Percentiles rank a stretch among this genome's conserved stretches.
phyloP scores from a whole-genome alignment of 352 stramenopile species.

The Pythium aquatile region DNA sequence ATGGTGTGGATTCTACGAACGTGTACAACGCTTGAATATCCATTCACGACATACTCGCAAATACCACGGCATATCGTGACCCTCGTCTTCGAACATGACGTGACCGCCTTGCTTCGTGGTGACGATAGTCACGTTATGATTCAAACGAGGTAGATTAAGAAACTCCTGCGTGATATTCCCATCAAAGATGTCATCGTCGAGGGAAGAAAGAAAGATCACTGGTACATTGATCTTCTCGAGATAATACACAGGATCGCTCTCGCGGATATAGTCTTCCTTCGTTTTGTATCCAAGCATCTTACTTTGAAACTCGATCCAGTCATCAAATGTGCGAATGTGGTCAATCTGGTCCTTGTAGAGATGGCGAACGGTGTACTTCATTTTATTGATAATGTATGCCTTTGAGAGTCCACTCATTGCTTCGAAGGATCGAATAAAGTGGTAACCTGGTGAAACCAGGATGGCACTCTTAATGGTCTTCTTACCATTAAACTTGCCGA shows the following conservation, averaged over 20 bases:
- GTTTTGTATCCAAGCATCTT: neutral
- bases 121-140: conserved; percentile 1
- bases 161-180: neutral
- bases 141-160: neutral
- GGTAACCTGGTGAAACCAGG: conserved; percentile 2
- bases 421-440: neutral
- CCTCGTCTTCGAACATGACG: conserved; percentile 5
- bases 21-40: too few relatives aligned
- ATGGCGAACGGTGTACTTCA: conserved; percentile 3
- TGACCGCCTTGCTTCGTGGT: conserved; percentile 1
- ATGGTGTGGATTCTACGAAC: too few relatives aligned
- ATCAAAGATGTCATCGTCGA: conserved; percentile 1
- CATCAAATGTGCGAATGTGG: conserved; percentile 1
- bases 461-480: conserved; percentile 2
- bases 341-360: neutral
- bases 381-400: conserved; percentile 6
- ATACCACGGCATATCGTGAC: conserved; percentile 3
- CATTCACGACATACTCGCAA: neutral
- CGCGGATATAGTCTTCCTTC: neutral
- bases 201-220: neutral
- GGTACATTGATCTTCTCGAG: conserved; percentile 4
- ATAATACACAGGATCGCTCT: neutral
- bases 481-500: neutral
- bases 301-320: conserved; percentile 4
- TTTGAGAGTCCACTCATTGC: neutral